Base-by-base conservation (phyloP, 495 filamentous ascomycete genomes). In the Penicillium riverlandense region DNA sequence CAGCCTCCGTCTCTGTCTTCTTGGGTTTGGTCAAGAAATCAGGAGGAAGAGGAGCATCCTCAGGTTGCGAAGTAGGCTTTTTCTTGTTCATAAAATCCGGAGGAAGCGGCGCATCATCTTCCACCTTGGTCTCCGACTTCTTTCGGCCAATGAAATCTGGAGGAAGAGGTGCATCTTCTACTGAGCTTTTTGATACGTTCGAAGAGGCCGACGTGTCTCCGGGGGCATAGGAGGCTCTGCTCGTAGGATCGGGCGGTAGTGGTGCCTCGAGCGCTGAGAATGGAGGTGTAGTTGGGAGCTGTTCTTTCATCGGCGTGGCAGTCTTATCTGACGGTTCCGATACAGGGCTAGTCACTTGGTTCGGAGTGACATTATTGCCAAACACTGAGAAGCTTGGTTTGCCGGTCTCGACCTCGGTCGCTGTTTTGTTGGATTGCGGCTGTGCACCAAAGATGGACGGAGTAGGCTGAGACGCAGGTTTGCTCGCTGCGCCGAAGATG, bases 241-340 rank as follows among this genome's bases (percentile, higher is more conserved):
- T 88, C 14, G 83, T 86, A 35, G 84, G 61, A 47, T 90, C 84
- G n/a, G 86, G 86, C 29, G 87, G 87, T 31, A 90, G 62, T 40
- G 88, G 86, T 11, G 75, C 57, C 52, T 83, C 78, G 1, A 50
- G 32, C 13, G 45, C 37, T 52, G 52, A 45, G 11, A 48, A 44
- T 10, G 43, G 43, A 37, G 61, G 56, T 2, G 57, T 58, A 9
- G 49, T 66, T 14, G 51, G 43, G 36, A 50, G 46, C 14, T 41
- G 45, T 7, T 61, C 54, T 38, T 47, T 47, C 30, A 54, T 63
- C 2, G 54, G 52, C 15, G 61, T 55, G 13, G 52, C 53, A 1
- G 69, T 67, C 43, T 63, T 67, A 14, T 73, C 70, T 2, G 68
- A 70, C 6, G 48, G 65, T 6, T 57, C 50, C 3, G 69, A 69